Base-by-base conservation (phyloP, 805 yeast genomes). In the Metschnikowia picachoensis region DNA sequence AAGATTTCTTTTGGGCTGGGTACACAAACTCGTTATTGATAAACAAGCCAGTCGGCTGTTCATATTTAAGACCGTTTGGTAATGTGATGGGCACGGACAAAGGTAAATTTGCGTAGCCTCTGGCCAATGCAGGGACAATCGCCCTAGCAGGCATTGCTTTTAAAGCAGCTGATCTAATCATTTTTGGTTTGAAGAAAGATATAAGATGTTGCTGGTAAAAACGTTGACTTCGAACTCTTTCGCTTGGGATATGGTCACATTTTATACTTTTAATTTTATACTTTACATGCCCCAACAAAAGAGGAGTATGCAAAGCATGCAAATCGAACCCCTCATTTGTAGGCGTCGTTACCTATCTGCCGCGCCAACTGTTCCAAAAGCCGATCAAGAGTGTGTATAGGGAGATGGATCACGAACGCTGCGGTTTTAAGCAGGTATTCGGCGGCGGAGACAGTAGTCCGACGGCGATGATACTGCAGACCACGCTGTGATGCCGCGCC, bases 21-120 rank as follows among this genome's bases (percentile, higher is more conserved):
- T 70, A 58, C 62, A 83, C 83, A 60, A 85, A 88, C 65, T 87
- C 87, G 67, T 87, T 87, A 73, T 88, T 85, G 65, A 91, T 88
- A 76, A 87, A 91, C 58, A 91, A 71, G 52, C 97, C 97, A 10
- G 86, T 83, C 58, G 96, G 96, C 71, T 87, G 95, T 42, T 79
- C 74, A 61, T 84, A 85, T 31, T 73, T 68, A 30, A 69, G 68
- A 36, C 96, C 96, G 59, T 85, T 85, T 53, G 95, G 96, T 56
- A 82, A 68, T 8, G 74, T 76, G 52, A 84, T 65, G 30, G 68
- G 68, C 9, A 72, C 70, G 3, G 76, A 52, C 56, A 72, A 63
- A 25, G 76, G 73, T 53, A 64, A 58, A 39, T 53, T 52, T 32
- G 70, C 63, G 52, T 60, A 44, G 11, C 35, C 17, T 28, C 47